Conservation (phyloP, 306 rosid genomes). For the Gynostemma pentaphyllum region DNA sequence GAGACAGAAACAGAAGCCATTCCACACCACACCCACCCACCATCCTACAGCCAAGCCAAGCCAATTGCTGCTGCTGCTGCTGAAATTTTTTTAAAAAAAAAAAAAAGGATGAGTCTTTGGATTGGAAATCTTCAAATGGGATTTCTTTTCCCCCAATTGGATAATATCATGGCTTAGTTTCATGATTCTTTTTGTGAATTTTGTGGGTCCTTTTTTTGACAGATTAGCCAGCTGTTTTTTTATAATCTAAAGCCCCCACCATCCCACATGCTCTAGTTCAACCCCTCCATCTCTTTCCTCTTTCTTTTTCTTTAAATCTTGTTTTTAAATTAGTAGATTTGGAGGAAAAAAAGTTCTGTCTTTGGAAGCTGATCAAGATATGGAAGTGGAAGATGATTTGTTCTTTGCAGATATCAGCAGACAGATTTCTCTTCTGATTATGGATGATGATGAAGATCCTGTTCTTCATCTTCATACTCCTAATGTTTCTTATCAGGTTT, state of each 20-base stretch:
- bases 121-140: neutral
- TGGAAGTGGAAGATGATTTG: slow-evolving; percentile 14
- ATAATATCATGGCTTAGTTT: neutral
- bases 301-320: neutral
- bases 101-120: neutral
- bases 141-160: neutral
- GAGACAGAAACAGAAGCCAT: too few species aligned
- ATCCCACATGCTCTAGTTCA: neutral
- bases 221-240: neutral
- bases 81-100: too few species aligned
- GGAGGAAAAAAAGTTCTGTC: too few species aligned
- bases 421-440: slow-evolving; percentile 57
- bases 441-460: slow-evolving; percentile 63
- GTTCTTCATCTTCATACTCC: slow-evolving; percentile 17
- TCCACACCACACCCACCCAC: neutral
- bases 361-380: too few species aligned
- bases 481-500: slow-evolving; percentile 36
- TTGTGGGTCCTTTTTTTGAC: neutral
- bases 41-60: neutral
- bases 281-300: neutral
- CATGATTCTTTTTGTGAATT: neutral
- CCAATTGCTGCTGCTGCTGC: neutral
- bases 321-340: too few species aligned
- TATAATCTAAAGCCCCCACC: neutral
- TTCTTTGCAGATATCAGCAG: slow-evolving; percentile 57